Evolutionary conservation across 2,329 filamentous ascomycete genomes (phyloP), one percentile per base, ranked within the genome.

Genomic region (Dothideomycetes sp.): DNA sequence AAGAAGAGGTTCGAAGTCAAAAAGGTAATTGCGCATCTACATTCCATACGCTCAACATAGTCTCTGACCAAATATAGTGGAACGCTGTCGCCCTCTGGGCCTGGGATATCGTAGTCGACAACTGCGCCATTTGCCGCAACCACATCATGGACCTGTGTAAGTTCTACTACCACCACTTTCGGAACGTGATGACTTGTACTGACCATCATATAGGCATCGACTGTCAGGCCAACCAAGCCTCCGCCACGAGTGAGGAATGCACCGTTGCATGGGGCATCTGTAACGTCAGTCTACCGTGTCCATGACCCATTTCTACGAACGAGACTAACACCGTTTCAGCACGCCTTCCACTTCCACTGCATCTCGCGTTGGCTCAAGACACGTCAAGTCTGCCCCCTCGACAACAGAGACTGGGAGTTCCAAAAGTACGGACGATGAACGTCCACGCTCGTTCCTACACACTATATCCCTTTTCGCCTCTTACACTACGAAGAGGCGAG

Each of bases 321-420:
- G 27, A 31, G 30, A 46, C 67, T 71, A 53, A 71, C 50, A 31
- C 27, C 14, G 31, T 33, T 19, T 43, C 55, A 98, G 91, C 91
- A 98, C 59, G 91, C 91, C 19, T 98, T 98, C 73, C 91, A 98
- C 65, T 98, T 98, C 68, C 91, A 98, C 69, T 98, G 91, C 70
- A 98, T 98, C 59, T 96, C 91, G 10, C 78, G 91, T 65, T 98
- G 91, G 91, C 72, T 98, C 44, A 98, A 98, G 73, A 94, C 91
- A n/a, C 81, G 91, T 58, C 91, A 96, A 60, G 91, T 98, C 36
- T 98, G 91, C 59, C 91, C 91, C 12, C 71, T 98, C 33, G 91
- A 98, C 67, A 98, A 98, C 68, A 74, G 89, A 54, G 91, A 98
- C 64, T 98, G 91, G 91, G 91, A 98, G 61, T 98, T 96, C 71